Evolutionary conservation across 2,329 filamentous ascomycete genomes (phyloP), one percentile per base, ranked within the genome.

Genomic region (Zymoseptoria ardabiliae): DNA sequence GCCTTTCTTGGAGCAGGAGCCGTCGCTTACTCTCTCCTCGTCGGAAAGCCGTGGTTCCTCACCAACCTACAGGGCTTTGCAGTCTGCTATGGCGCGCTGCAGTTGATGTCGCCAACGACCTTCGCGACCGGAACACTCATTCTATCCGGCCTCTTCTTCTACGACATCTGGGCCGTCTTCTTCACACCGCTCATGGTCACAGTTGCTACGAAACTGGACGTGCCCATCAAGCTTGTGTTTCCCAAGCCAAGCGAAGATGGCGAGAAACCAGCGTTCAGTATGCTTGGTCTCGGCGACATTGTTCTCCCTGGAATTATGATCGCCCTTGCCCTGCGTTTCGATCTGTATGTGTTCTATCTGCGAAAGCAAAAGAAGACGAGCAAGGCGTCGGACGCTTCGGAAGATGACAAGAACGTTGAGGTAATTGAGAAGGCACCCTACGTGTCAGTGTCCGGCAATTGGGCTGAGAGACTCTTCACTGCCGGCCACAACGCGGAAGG

Each of bases 211-310:
- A 88, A 87, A 49, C 79, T 99, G 23, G 93, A 99, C 66, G 89
- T 93, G 0, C 94, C 93, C 0, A 94, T 97, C 73, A 97, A 97
- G 72, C 83, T 99, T 7, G 82, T 94, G 4, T 95, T 96, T 63
- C 86, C 89, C 1, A 81, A 82, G n/a, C 85, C 87, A 6, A 72
- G 78, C 2, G 68, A 65, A 20, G 72, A 78, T n/a, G 70, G 76
- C 7, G 71, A 60, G 73, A 78, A 23, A 70, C 81, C 61, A 52
- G 66, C 63, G 23, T 69, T 68, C 66, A 82, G 90, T 56, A 96
- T 97, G 82, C 85, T 99, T 7, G 93, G 93, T 0, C 81, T 97
- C 0, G 93, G 93, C n/a, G 93, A 99, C 70, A 89, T 99, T 59
- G 89, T 96, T 1, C 80, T 99, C 3, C 93, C 93, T 0, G 94